A percentile compares a stretch with the other conserved stretches of the same genome.
Evolutionary conservation across 805 yeast species (phyloP).

Genomic region (Monosporozyma siamensis): DNA sequence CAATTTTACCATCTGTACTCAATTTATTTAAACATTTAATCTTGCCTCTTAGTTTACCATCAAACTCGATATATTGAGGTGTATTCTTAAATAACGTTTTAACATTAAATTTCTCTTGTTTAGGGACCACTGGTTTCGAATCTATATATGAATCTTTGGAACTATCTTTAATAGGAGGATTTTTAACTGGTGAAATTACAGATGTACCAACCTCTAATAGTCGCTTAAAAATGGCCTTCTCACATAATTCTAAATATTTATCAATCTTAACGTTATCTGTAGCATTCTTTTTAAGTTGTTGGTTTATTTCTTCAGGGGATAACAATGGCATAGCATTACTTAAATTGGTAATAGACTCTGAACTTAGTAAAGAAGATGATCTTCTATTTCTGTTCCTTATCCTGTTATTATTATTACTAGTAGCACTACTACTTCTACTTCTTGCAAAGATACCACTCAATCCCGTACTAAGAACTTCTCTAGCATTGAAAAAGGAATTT

Average conservation of each 20-base stretch:
- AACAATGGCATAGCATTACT: constrained; percentile 19
- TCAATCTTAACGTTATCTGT: constrained; percentile 21
- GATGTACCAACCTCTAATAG: constrained; percentile 27
- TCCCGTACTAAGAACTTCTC: constrained; percentile 28
- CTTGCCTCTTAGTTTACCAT: constrained; percentile 19
- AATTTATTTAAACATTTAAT: constrained; percentile 15
- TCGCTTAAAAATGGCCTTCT: constrained; percentile 21
- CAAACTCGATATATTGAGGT: constrained; percentile 26
- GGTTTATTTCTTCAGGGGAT: constrained; percentile 26
- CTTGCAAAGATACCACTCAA: constrained; percentile 30
- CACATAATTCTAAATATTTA: constrained; percentile 26
- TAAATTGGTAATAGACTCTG: constrained; percentile 11
- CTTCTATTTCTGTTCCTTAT: constrained; percentile 21
- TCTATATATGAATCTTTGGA: neutral
- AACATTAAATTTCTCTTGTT: constrained; percentile 13
- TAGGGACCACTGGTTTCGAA: constrained; percentile 5
- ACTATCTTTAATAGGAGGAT: neutral
- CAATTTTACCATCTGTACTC: constrained; percentile 14
- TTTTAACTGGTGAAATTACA: constrained; percentile 13
- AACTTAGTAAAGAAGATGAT: constrained; percentile 25
- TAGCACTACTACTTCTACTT: constrained; percentile 15
- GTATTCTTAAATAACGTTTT: constrained; percentile 26
- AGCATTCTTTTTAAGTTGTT: constrained; percentile 21
- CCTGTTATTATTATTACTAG: neutral
- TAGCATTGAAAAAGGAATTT: constrained; percentile 15